A percentile compares a stretch with the other conserved stretches of the same genome.
phyloP scores from a whole-genome alignment of 192 early-diverging fungal genomes.

The Rhizophagus clarus region DNA sequence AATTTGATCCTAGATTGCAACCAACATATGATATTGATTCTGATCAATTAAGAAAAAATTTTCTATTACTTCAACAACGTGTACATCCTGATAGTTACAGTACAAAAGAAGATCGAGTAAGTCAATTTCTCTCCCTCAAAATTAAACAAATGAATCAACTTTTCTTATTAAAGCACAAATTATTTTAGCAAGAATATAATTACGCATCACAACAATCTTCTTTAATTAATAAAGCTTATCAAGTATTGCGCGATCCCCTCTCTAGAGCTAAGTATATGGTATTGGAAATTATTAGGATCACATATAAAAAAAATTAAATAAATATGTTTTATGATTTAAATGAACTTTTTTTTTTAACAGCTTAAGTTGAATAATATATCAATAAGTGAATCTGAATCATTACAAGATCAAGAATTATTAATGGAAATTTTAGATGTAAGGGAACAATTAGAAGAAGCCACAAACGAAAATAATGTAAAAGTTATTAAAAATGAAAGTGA shows the following conservation, averaged over 20 bases:
- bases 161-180: not conserved
- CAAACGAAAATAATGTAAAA: slow-evolving; percentile 62
- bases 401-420: slow-evolving; percentile 70
- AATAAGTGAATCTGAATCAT: slow-evolving; percentile 64
- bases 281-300: slow-evolving; percentile 29
- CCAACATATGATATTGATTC: slow-evolving; percentile 70
- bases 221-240: slow-evolving; percentile 86
- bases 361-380: slow-evolving; percentile 59
- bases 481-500: slow-evolving; percentile 64
- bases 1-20: slow-evolving; percentile 36
- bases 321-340: not conserved
- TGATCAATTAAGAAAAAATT: slow-evolving; percentile 59
- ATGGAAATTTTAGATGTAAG: slow-evolving; percentile 82
- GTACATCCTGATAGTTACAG: slow-evolving; percentile 85
- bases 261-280: slow-evolving; percentile 75
- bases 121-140: not conserved
- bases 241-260: slow-evolving; percentile 79
- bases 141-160: not conserved
- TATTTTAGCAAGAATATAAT: slow-evolving; percentile 59
- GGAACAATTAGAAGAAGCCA: slow-evolving; percentile 74
- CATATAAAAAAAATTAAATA: not conserved
- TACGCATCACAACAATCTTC: slow-evolving; percentile 75
- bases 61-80: slow-evolving; percentile 75
- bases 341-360: slow-evolving; percentile 27
- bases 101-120: slow-evolving; percentile 17